Percentiles rank a stretch among this genome's conserved stretches.
These are phyloP conservation scores for Fistulifera solaris DNA, from an alignment of 108 stramenopile genomes.

Conservation along the genomic window DNA sequence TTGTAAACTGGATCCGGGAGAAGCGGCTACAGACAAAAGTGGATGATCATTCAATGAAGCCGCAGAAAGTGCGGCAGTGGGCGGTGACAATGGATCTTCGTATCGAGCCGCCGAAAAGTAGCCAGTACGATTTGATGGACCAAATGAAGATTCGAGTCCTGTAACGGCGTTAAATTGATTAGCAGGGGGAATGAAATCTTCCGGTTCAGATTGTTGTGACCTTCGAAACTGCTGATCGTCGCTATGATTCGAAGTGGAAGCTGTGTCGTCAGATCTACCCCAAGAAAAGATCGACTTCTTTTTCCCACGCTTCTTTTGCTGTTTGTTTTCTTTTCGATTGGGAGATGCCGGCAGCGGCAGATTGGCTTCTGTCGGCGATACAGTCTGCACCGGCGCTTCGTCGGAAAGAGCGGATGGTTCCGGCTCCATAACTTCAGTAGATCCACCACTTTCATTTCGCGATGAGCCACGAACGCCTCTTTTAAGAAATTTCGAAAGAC, in stretches of 20 bases:
- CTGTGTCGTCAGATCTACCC: no score
- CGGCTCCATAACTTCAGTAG: not conserved
- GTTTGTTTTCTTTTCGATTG: no score
- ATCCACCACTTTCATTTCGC: not conserved
- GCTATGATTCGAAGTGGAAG: no score
- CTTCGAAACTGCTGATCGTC: not conserved
- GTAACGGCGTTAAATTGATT: not conserved
- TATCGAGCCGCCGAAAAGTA: not conserved
- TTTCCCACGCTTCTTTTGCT: no score
- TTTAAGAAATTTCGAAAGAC: slow-evolving; percentile 7
- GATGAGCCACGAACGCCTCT: not conserved
- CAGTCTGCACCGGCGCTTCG: no score
- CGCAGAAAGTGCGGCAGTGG: slow-evolving; percentile 3
- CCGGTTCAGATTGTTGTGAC: no score
- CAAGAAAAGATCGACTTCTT: no score
- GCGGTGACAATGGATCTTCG: slow-evolving; percentile 4
- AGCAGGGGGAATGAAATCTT: not conserved
- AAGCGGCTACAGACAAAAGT: not conserved
- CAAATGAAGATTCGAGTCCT: slow-evolving; percentile 4
- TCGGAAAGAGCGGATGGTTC: no score
- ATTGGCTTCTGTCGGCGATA: no score
- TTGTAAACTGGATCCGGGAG: not conserved
- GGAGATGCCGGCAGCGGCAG: no score
- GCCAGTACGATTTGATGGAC: not conserved
- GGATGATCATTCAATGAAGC: not conserved